A percentile compares a stretch with the other conserved stretches of the same genome.
Conservation (phyloP, 2,329 filamentous ascomycete genomes). For the Sarocladiaceae sp. region DNA sequence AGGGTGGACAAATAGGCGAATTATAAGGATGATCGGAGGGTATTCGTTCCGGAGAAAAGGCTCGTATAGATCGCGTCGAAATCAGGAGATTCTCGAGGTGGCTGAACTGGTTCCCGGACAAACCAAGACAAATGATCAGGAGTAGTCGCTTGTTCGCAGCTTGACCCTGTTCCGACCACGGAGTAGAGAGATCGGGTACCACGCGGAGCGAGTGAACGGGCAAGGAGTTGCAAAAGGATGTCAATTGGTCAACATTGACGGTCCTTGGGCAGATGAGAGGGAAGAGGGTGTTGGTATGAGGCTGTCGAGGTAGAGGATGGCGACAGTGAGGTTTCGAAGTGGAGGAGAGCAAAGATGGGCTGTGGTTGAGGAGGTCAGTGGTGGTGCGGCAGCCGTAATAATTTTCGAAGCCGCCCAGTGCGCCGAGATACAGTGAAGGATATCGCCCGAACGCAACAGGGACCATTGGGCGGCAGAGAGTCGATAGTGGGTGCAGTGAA, state of each 20-base stretch:
- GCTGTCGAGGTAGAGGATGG: neutral
- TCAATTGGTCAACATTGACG: constrained; percentile 4
- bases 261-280: neutral
- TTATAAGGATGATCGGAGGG: too few species aligned
- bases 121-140: neutral
- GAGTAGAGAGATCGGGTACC: constrained; percentile 6
- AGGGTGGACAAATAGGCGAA: too few species aligned
- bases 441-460: too few species aligned
- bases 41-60: too few species aligned
- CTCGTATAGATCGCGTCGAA: too few species aligned
- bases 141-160: constrained; percentile 2
- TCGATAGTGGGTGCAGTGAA: too few species aligned
- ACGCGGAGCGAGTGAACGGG: constrained; percentile 3
- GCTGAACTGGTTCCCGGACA: neutral
- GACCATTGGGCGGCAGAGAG: too few species aligned
- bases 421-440: neutral
- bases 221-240: neutral
- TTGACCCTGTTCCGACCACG: constrained; percentile 7
- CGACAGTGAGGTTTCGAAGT: too few species aligned
- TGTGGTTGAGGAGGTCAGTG: neutral
- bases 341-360: too few species aligned
- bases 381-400: constrained; percentile 4
- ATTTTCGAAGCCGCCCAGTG: constrained; percentile 9
- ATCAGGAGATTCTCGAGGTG: too few species aligned
- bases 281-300: neutral